Conservation (phyloP, 257 asterid genomes). For the Petunia secreta region DNA sequence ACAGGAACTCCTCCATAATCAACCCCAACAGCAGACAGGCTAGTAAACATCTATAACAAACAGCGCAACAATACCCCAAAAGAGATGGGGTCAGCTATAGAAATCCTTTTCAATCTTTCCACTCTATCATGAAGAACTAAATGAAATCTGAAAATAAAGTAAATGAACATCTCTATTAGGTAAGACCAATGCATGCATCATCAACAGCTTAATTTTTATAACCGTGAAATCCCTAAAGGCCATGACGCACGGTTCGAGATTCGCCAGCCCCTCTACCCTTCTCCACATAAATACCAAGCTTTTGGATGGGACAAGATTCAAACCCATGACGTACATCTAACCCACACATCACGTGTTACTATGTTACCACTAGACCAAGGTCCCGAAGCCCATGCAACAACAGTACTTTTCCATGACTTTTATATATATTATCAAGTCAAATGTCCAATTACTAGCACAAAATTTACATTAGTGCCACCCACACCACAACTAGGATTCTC, state of each 20-base stretch:
- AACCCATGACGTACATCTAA: too few relatives aligned
- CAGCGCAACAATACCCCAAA: background rate
- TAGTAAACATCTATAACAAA: background rate
- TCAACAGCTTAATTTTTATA: too few relatives aligned
- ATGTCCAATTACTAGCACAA: background rate
- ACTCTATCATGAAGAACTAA: background rate
- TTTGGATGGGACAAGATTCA: too few relatives aligned
- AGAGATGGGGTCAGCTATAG: background rate
- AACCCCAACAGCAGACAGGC: slow-evolving; percentile 13
- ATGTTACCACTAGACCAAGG: too few relatives aligned
- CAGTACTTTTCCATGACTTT: background rate
- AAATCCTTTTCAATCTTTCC: background rate
- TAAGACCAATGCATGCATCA: background rate
- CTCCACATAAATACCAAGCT: too few relatives aligned
- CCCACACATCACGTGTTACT: too few relatives aligned
- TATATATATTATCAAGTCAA: background rate
- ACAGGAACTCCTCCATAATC: background rate
- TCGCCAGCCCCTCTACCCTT: too few relatives aligned
- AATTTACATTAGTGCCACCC: background rate
- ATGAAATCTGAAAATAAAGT: background rate
- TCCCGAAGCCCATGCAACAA: background rate
- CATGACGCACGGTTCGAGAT: too few relatives aligned
- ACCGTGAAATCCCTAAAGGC: too few relatives aligned
- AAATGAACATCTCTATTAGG: background rate
- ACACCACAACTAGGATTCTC: background rate